Base-by-base conservation (phyloP, 129 eudicot species). In the Flaveria ramosissima region DNA sequence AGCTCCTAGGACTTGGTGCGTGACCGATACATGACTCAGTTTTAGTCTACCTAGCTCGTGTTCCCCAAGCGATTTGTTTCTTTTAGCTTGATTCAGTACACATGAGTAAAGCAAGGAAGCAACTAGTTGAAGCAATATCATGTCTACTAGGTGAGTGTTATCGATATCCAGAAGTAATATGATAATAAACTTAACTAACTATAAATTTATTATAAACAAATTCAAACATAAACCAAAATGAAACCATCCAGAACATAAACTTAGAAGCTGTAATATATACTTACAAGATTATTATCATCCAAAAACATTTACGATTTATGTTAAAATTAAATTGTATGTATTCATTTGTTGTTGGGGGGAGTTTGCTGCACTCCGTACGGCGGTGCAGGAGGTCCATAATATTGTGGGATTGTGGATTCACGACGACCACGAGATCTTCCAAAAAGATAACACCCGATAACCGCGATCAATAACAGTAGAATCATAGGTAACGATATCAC, bases 311-410 rank as follows among this genome's bases (percentile, higher is more conserved):
- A 43, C 9, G 17, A 55, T 27, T 59, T 42, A 55, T 26, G 14
- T 9, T 21, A 13, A 6, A 20, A 9, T 12, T 7, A 6, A 36
- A 36, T 8, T 36, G 41, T 36, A 36, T 6, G 67, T 26, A 67
- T 66, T 74, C 19, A 74, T 74, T 74, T 80, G 21, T 12, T 17
- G 77, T 36, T 46, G 61, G 65, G 75, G 41, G 39, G 19, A 2
- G 62, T 41, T 60, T 51, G 55, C n/a, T 80, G 84, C 10, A 80
- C 76, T 74, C 76, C 84, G 32, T 80, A 74, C 16, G 84, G 84
- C 70, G 84, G 84, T 74, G 84, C 84, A 11, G 84, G 84, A 53
- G 84, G 51, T 66, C 84, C 84, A 20, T 73, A 53, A 74, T 74
- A 80, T 19, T 80, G 80, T 55, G 83, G 79, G 46, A 53, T 46